Conservation (phyloP, 768 basidiomycete genomes). For the Lyophyllum decastes region DNA sequence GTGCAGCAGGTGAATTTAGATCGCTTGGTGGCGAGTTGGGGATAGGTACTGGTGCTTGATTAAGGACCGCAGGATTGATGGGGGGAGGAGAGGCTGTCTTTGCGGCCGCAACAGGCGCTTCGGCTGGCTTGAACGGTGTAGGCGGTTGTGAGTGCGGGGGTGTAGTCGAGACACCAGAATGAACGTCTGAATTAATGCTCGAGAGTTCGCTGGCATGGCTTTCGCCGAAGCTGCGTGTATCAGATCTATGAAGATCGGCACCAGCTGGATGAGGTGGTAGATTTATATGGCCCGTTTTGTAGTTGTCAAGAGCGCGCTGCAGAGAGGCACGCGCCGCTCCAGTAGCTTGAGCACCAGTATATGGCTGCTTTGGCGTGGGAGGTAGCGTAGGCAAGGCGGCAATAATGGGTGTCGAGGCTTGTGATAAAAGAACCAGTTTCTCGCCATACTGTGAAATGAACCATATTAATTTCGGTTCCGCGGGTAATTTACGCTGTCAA, state of each 20-base stretch:
- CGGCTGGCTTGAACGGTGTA: conserved; percentile 15
- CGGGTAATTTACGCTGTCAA: neutral
- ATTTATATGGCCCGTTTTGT: conserved; percentile 65
- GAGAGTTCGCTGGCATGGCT: conserved; percentile 78
- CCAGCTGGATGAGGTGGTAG: conserved; percentile 46
- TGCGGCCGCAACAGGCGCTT: conserved; percentile 18
- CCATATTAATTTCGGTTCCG: neutral
- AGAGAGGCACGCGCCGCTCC: conserved; percentile 72
- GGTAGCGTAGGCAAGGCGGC: conserved; percentile 68
- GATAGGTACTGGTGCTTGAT: conserved; percentile 19
- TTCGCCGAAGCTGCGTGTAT: conserved; percentile 83
- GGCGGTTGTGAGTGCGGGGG: conserved; percentile 33
- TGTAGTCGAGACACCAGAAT: conserved; percentile 37
- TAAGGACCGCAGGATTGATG: conserved; percentile 25
- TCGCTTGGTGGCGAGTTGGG: conserved; percentile 31
- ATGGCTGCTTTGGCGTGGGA: conserved; percentile 55
- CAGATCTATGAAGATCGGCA: conserved; percentile 65
- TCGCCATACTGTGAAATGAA: conserved; percentile 66
- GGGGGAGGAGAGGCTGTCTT: conserved; percentile 22
- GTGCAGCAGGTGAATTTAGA: conserved; percentile 26
- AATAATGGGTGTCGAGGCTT: conserved; percentile 67
- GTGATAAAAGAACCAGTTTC: conserved; percentile 72
- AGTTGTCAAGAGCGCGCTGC: conserved; percentile 78
- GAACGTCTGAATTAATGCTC: conserved; percentile 42
- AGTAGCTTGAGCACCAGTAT: conserved; percentile 62